Base-by-base conservation (phyloP, 208 protist genomes). In the Balamuthia mandrillaris region DNA sequence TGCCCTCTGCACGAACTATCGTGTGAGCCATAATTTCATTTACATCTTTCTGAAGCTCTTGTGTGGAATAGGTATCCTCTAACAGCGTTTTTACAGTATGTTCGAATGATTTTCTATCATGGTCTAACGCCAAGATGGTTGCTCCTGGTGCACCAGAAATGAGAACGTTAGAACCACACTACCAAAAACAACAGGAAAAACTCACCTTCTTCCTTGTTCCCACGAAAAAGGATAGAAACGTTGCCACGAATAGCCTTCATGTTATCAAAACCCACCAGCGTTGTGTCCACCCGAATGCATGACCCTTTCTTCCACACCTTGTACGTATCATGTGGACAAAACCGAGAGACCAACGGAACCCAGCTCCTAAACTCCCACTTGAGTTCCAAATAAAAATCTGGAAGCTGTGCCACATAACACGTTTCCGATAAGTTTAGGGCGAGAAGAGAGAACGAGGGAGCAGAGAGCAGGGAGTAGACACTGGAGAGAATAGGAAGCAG, bases 361-460 rank as follows among this genome's bases (percentile, higher is more conserved):
- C 87, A 89, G 83, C 44, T 70, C 65, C 84, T 86, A 29, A 89
- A 83, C 27, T 89, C 81, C 87, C 87, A 89, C 41, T 89, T 81
- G 4, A 87, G 61, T 37, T 89, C 87, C 66, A 86, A 63, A 47
- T 86, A 75, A 74, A 89, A 89, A 70, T 89, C 87, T 27, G 87
- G 87, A 5, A 88, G 79, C 58, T 66, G 58, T 9, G 51, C 7
- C 6, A 58, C 51, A 18, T 24, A 29, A 21, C 10, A 16, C 58
- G 16, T 35, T 42, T 35, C 6, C 9, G 16, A 66, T 6, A 66
- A 37, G 5, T 31, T 2, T 58, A 14, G 51, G n/a, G n/a, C n/a
- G n/a, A n/a, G n/a, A n/a, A n/a, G n/a, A n/a, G n/a, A n/a, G n/a
- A n/a, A n/a, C n/a, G n/a, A n/a, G n/a, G n/a, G n/a, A n/a, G n/a